phyloP scores from a whole-genome alignment of 192 early-diverging fungal species.

The Phlyctochytrium arcticum region DNA sequence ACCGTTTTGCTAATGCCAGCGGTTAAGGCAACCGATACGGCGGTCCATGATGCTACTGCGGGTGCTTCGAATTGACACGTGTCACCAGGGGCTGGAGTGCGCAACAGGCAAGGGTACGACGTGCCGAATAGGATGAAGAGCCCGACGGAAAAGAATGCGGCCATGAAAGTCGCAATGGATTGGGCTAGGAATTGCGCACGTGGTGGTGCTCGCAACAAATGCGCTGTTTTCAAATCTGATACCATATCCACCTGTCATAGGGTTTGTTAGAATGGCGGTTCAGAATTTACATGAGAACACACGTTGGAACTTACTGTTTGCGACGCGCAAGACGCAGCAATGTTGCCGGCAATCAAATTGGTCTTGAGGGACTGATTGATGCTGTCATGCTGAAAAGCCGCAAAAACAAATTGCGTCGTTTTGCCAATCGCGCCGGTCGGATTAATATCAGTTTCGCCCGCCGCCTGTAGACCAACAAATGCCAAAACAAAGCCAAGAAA shows the following conservation, averaged over 20 bases:
- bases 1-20: background rate
- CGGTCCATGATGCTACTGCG: conserved; percentile 41
- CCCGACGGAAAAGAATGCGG: conserved; percentile 50
- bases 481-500: conserved; percentile 68
- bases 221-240: conserved; percentile 81
- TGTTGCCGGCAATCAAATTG: conserved; percentile 73
- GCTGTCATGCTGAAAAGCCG: conserved; percentile 41
- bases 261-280: background rate
- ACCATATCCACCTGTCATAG: conserved; percentile 58
- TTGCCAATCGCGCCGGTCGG: conserved; percentile 80
- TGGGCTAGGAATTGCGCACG: conserved; percentile 81
- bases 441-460: conserved; percentile 83
- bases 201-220: conserved; percentile 72
- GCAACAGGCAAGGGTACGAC: conserved; percentile 59
- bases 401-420: conserved; percentile 78
- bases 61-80: conserved; percentile 42
- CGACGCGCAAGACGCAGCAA: conserved; percentile 68
- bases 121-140: conserved; percentile 59
- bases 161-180: conserved; percentile 70
- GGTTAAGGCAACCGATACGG: conserved; percentile 24
- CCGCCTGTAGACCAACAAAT: conserved; percentile 71
- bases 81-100: conserved; percentile 1
- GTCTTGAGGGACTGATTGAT: conserved; percentile 46
- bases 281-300: background rate
- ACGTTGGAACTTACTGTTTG: conserved; percentile 34